phyloP scores from a whole-genome alignment of 1,139 yeast species.

The Taphrina sp. region DNA sequence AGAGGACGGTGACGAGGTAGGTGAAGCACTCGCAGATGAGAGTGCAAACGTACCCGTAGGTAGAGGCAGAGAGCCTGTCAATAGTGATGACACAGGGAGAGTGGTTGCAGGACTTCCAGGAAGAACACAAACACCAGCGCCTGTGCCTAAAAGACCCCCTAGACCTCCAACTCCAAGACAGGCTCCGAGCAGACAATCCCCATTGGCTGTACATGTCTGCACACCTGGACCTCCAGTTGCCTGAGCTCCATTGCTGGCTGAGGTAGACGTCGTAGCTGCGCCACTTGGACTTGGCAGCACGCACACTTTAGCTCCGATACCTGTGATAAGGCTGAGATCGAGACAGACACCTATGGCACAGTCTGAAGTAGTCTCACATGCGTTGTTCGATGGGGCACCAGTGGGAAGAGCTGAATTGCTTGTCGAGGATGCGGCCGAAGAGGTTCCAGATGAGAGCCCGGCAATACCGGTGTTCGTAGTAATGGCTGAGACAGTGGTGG shows the following conservation, averaged over 20 bases:
- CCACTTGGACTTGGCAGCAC: neutral
- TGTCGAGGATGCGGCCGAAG: too few relatives aligned
- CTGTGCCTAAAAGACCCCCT: neutral
- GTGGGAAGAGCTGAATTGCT: too few relatives aligned
- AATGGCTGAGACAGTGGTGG: too few relatives aligned
- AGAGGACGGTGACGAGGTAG: neutral
- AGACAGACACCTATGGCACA: neutral
- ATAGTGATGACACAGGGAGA: neutral
- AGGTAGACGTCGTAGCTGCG: neutral
- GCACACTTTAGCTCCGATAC: neutral
- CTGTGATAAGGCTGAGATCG: neutral
- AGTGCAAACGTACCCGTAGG: too few relatives aligned
- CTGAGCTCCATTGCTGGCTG: neutral
- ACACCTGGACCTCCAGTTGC: neutral
- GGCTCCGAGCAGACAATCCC: neutral
- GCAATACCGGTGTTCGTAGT: too few relatives aligned
- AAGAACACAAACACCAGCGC: neutral
- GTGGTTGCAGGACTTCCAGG: neutral
- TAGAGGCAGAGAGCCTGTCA: too few relatives aligned
- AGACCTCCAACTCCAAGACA: neutral
- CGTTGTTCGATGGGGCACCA: neutral
- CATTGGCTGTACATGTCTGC: neutral
- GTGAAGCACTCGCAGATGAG: too few relatives aligned
- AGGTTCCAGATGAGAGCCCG: too few relatives aligned
- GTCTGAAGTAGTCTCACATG: neutral